Evolutionary conservation across 306 rosid species (phyloP).

Genomic region (Quercus wislizeni): DNA sequence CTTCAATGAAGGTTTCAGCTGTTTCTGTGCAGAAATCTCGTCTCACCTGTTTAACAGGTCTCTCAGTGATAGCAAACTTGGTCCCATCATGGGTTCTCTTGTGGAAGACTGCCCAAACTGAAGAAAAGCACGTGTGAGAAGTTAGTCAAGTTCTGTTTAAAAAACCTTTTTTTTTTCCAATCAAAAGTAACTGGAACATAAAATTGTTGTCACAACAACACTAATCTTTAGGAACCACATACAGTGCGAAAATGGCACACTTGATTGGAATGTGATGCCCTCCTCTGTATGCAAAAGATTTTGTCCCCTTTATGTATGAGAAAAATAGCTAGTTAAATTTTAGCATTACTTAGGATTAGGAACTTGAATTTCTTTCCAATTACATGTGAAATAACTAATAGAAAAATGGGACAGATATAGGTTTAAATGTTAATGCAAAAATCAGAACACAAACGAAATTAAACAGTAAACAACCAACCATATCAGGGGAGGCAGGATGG

Average conservation of each 20-base stretch:
- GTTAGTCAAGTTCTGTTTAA: background rate
- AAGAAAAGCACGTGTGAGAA: slow-evolving; percentile 21
- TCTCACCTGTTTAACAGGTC: slow-evolving; percentile 57
- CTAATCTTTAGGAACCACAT: background rate
- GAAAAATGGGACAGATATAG: no score
- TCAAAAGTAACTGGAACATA: background rate
- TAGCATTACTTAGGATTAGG: background rate
- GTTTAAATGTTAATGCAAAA: no score
- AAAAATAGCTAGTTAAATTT: background rate
- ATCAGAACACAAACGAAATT: no score
- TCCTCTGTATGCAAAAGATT: background rate
- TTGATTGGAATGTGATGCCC: background rate
- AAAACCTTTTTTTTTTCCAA: background rate
- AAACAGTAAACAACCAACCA: no score
- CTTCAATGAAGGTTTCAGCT: slow-evolving; percentile 58
- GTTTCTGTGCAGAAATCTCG: slow-evolving; percentile 62
- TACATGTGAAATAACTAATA: no score
- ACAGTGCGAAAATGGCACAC: background rate
- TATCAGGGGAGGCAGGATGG: no score
- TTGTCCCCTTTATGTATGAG: background rate
- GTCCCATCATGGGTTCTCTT: slow-evolving; percentile 87
- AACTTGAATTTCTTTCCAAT: background rate
- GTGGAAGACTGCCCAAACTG: slow-evolving; percentile 95
- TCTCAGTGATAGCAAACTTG: slow-evolving; percentile 80
- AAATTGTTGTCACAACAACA: background rate